phyloP scores from a whole-genome alignment of 2,329 filamentous ascomycete species.

The Sporothrix variecibatus region DNA sequence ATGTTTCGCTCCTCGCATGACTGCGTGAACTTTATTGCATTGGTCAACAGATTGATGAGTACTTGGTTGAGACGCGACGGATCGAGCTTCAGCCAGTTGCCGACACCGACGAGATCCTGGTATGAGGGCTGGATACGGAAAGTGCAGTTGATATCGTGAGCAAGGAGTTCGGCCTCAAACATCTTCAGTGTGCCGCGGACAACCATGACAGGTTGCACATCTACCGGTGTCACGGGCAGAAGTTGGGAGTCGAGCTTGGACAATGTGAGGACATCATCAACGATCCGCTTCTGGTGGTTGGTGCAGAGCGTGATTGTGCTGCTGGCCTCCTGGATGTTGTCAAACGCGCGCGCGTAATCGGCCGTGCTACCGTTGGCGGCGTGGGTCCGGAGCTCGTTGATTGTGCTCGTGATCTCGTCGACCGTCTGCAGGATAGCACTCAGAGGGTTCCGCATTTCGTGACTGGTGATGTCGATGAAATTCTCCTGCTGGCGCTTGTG shows the following conservation, averaged over 20 bases:
- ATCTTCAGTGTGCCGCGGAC: constrained; percentile 70
- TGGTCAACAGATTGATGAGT: constrained; percentile 73
- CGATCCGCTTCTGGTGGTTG: constrained; percentile 75
- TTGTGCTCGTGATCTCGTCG: constrained; percentile 65
- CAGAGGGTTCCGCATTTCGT: constrained; percentile 76
- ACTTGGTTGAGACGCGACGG: constrained; percentile 73
- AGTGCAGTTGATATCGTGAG: constrained; percentile 70
- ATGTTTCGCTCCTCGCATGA: constrained; percentile 62
- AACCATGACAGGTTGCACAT: constrained; percentile 65
- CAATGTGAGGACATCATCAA: constrained; percentile 71
- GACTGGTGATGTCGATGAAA: constrained; percentile 73
- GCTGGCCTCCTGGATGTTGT: constrained; percentile 69
- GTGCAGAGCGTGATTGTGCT: constrained; percentile 80
- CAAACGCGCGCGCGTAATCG: constrained; percentile 46
- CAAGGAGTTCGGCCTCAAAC: constrained; percentile 74
- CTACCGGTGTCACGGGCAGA: constrained; percentile 69
- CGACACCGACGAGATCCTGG: constrained; percentile 58
- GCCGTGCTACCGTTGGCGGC: not conserved
- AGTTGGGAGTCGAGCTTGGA: constrained; percentile 76
- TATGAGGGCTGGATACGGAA: constrained; percentile 71
- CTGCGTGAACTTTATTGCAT: constrained; percentile 66
- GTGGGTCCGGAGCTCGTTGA: constrained; percentile 46
- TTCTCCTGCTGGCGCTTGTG: constrained; percentile 73
- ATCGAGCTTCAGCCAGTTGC: constrained; percentile 70
- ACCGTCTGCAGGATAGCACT: constrained; percentile 75